These are phyloP conservation scores for Circinella umbellata DNA, from an alignment of 371 early-diverging fungal species.

Conservation along the genomic window DNA sequence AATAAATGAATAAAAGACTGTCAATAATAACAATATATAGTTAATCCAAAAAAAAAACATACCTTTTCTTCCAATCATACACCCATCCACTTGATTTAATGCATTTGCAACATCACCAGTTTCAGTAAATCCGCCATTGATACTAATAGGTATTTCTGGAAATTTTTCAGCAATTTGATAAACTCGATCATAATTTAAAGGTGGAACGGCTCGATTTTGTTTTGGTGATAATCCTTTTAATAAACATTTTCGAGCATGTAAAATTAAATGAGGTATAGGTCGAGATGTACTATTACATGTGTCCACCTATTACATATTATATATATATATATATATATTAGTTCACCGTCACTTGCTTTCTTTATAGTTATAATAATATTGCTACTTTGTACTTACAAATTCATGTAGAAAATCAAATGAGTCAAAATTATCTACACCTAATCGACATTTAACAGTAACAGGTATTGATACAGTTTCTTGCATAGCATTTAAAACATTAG, in stretches of 20 bases:
- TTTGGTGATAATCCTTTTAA: conserved; percentile 84
- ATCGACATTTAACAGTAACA: conserved; percentile 79
- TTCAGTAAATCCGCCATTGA: conserved; percentile 85
- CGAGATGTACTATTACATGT: conserved; percentile 34
- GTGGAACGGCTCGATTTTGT: conserved; percentile 85
- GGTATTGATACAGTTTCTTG: conserved; percentile 49
- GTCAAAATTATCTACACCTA: conserved; percentile 77
- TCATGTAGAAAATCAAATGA: conserved; percentile 62
- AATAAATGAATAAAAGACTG: background rate
- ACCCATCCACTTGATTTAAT: conserved; percentile 62
- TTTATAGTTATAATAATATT: no score
- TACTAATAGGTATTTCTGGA: conserved; percentile 66
- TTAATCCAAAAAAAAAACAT: conserved; percentile 8
- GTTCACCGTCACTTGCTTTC: background rate
- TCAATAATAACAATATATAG: no score
- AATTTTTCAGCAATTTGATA: conserved; percentile 67
- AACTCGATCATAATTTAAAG: conserved; percentile 78
- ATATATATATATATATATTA: background rate
- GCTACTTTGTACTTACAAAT: conserved; percentile 48
- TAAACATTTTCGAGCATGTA: conserved; percentile 90
- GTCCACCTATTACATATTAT: conserved; percentile 27
- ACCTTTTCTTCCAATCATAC: conserved; percentile 82
- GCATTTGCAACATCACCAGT: conserved; percentile 47
- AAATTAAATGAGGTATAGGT: conserved; percentile 62
- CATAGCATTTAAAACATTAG: conserved; percentile 66